Conservation (phyloP, 257 asterid species). For the Vinca minor region DNA sequence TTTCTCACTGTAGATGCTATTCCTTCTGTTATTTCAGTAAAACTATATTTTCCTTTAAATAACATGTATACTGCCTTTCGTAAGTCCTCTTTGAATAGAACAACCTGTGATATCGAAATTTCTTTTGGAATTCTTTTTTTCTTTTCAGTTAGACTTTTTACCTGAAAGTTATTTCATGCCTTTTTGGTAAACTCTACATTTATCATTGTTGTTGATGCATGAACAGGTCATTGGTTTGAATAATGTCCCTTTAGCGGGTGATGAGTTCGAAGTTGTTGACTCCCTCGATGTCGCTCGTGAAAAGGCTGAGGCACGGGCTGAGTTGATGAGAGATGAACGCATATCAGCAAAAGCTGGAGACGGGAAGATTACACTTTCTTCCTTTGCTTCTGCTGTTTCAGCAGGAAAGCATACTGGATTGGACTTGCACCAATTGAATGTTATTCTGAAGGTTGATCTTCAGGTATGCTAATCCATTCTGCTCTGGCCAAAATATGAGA, state of each 20-base stretch:
- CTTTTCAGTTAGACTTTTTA: not conserved
- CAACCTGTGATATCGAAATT: not conserved
- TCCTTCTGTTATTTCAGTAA: not conserved
- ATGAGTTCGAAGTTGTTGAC: constrained; percentile 82
- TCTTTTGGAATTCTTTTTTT: not conserved
- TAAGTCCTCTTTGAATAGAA: not conserved
- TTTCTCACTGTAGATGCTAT: not conserved
- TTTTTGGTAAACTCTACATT: constrained; percentile 15
- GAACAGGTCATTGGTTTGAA: constrained; percentile 80
- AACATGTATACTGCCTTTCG: not conserved
- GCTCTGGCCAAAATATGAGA: not conserved
- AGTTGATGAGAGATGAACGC: constrained; percentile 62
- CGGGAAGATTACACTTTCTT: constrained; percentile 86
- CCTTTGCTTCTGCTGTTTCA: constrained; percentile 88
- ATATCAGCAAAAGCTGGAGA: constrained; percentile 90
- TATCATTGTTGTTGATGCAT: constrained; percentile 9
- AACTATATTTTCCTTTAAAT: not conserved
- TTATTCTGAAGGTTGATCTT: constrained; percentile 87
- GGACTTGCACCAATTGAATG: constrained; percentile 88
- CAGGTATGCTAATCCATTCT: constrained; percentile 64
- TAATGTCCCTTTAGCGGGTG: constrained; percentile 95
- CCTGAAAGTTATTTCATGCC: constrained; percentile 6
- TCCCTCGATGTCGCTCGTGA: constrained; percentile 87
- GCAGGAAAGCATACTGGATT: constrained; percentile 67
- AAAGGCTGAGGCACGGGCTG: constrained; percentile 65